A percentile compares a stretch with the other conserved stretches of the same genome.
Conservation (phyloP, 2,329 filamentous ascomycete genomes). For the Lojkania enalia region DNA sequence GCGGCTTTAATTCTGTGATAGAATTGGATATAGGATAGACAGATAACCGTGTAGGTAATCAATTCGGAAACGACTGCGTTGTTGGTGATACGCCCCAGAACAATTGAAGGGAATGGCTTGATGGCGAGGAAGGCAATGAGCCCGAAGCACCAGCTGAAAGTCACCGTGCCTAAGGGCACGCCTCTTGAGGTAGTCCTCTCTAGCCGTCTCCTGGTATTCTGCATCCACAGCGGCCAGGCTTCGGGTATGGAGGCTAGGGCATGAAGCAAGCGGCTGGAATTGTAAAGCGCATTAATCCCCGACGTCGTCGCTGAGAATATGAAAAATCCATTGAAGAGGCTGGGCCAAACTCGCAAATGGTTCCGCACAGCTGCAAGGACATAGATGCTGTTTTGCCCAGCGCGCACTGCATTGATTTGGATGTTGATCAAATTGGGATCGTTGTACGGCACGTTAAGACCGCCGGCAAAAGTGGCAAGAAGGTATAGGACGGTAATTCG, state of each 20-base stretch:
- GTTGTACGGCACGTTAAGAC: constrained; percentile 48
- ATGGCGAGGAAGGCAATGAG: constrained; percentile 44
- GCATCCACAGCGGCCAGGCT: constrained; percentile 45
- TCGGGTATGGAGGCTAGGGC: constrained; percentile 48
- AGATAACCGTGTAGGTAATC: constrained; percentile 42
- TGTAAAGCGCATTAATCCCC: constrained; percentile 50
- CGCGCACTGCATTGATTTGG: constrained; percentile 28
- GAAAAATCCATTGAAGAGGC: constrained; percentile 52
- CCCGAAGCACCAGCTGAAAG: constrained; percentile 43
- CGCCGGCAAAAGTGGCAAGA: constrained; percentile 48
- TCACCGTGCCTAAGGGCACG: constrained; percentile 46
- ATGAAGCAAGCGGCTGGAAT: constrained; percentile 49
- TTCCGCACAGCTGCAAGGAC: constrained; percentile 49
- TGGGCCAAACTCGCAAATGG: constrained; percentile 43
- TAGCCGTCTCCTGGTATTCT: constrained; percentile 36
- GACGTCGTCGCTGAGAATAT: constrained; percentile 50
- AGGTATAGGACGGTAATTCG: constrained; percentile 51
- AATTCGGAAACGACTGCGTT: constrained; percentile 43
- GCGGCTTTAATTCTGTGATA: constrained; percentile 31
- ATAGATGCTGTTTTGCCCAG: constrained; percentile 44
- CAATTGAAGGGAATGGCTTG: constrained; percentile 27
- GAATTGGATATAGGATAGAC: constrained; percentile 39
- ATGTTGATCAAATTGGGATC: constrained; percentile 39
- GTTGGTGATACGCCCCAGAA: constrained; percentile 41
- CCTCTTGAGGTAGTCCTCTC: constrained; percentile 43